Conservation (phyloP, 2,329 filamentous ascomycete species). For the Ilyonectria robusta region DNA sequence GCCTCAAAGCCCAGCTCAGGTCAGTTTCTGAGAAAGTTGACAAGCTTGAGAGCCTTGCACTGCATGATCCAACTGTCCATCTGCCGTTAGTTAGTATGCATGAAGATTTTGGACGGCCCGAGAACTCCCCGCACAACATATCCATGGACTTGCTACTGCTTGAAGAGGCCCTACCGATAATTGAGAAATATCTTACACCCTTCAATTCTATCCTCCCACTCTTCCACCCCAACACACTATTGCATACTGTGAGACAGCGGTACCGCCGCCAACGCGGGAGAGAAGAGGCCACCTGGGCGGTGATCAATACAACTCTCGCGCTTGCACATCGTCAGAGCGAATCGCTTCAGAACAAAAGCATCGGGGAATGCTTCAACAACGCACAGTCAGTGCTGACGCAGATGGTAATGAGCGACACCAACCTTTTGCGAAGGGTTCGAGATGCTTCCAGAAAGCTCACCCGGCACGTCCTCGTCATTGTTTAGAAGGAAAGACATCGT, state of each 20-base stretch:
- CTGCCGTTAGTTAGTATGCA: neutral
- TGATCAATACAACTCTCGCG: constrained; percentile 31
- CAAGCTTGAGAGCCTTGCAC: constrained; percentile 1
- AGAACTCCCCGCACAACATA: neutral
- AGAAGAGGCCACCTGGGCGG: constrained; percentile 22
- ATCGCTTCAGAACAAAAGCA: neutral
- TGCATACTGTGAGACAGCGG: constrained; percentile 6
- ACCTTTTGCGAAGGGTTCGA: constrained; percentile 7
- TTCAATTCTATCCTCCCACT: constrained; percentile 32
- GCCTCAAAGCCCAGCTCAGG: constrained; percentile 7
- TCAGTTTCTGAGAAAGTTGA: neutral
- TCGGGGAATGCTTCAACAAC: constrained; percentile 18
- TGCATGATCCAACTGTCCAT: neutral
- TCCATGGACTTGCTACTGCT: neutral
- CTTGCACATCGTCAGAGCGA: constrained; percentile 24
- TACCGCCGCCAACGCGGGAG: constrained; percentile 11
- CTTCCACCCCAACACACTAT: constrained; percentile 16
- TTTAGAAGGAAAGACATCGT: neutral
- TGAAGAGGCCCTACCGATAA: neutral
- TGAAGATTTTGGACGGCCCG: neutral
- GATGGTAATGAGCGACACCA: constrained; percentile 7
- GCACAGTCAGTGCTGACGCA: constrained; percentile 29
- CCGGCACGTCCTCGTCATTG: neutral
- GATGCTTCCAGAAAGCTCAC: constrained; percentile 5
- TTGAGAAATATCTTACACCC: neutral